Evolutionary conservation across 2,329 filamentous ascomycete genomes (phyloP), one percentile per base, ranked within the genome.

Genomic region (Phoma sp.): DNA sequence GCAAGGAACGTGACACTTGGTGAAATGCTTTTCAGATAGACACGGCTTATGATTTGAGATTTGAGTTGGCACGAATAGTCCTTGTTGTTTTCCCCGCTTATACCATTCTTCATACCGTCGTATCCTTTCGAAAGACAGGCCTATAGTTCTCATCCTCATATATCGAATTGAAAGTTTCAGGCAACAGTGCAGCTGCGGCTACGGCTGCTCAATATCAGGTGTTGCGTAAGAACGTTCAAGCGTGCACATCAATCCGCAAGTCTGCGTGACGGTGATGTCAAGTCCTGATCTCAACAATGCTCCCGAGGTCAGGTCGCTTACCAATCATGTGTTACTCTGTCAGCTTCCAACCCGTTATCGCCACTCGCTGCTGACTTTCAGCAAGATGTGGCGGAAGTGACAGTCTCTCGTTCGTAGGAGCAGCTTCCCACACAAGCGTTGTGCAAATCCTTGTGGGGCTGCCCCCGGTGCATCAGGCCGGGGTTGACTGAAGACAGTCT

Each of bases 1-100:
- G 67, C 65, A 46, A 65, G 66, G 53, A 65, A 70, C 47, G 65
- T 73, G 2, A 70, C 62, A 14, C 57, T 75, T 36, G 68, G 67
- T 13, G 69, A 70, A 14, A 69, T 73, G 68, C 68, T 74, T 43
- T 69, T 60, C 41, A 58, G 60, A 33, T 65, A 61, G 42, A 51
- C 18, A 11, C 7, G 11, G 13, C 9, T 22, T 6, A 27, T 33
- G 30, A 18, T 46, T 36, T 33, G 22, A 11, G 43, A 22, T 32
- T 42, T 24, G 43, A 22, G 22, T 49, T 38, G 30, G 18, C 32
- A 22, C 22, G n/a, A 29, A 45, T 27, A 35, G 43, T 42, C 36
- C 18, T 35, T 41, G 22, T 23, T 49, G n/a, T 37, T 14, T 22
- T 10, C 37, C 23, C n/a, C 45, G 50, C 43, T 38, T 57, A 57